Conservation (phyloP, 495 filamentous ascomycete species). For the Glonium stellatum region DNA sequence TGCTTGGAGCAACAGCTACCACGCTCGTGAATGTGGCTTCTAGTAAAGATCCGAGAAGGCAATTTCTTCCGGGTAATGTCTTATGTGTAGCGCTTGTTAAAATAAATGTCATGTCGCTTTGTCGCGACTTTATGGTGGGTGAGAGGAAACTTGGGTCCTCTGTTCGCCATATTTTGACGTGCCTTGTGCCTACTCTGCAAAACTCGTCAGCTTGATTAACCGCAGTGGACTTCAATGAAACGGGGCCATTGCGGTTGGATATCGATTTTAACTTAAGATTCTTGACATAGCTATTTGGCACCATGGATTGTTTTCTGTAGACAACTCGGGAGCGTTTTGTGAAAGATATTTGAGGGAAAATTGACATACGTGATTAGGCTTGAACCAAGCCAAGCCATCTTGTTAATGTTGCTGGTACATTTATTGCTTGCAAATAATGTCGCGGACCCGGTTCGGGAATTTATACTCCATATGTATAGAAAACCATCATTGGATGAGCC, state of each 20-base stretch:
- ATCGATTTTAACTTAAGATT: too few species aligned
- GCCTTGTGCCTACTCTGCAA: conserved; percentile 68
- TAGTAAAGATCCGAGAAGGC: conserved; percentile 65
- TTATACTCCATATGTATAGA: conserved; percentile 83
- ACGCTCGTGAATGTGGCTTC: conserved; percentile 78
- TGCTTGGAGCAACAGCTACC: conserved; percentile 58
- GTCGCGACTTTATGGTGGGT: conserved; percentile 42
- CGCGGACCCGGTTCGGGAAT: conserved; percentile 73
- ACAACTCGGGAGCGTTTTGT: neutral
- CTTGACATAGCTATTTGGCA: too few species aligned
- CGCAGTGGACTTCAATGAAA: neutral
- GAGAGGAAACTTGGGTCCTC: conserved; percentile 51
- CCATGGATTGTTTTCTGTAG: too few species aligned
- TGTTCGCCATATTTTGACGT: conserved; percentile 89
- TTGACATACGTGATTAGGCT: conserved; percentile 56
- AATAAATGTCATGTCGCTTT: conserved; percentile 41
- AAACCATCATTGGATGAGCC: conserved; percentile 89
- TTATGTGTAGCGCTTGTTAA: conserved; percentile 28
- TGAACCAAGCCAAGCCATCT: conserved; percentile 82
- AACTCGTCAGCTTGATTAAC: conserved; percentile 22
- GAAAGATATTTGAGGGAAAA: neutral
- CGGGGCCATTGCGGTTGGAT: neutral
- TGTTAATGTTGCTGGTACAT: conserved; percentile 74
- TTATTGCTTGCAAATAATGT: conserved; percentile 87
- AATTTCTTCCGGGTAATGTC: conserved; percentile 54